Evolutionary conservation across 768 basidiomycete genomes (phyloP).

Genomic region (Suillus hirtellus): DNA sequence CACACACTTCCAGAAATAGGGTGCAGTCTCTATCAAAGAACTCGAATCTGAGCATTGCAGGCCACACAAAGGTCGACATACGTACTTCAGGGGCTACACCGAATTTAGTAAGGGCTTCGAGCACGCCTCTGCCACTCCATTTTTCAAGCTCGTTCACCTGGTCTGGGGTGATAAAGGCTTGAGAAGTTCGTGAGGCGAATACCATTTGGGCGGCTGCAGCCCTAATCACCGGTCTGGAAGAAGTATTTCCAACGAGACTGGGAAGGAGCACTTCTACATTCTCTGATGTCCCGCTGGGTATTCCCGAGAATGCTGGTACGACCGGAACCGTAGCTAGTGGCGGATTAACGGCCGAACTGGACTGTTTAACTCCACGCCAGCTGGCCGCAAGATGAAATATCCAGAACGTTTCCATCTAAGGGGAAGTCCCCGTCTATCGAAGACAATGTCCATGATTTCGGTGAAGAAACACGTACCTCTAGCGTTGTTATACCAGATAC

Average conservation of each 20-base stretch:
- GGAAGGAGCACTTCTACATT: constrained; percentile 5
- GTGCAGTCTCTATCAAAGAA: constrained; percentile 47
- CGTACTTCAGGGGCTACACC: constrained; percentile 52
- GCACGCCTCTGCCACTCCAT: constrained; percentile 60
- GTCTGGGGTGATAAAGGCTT: constrained; percentile 73
- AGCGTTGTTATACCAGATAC: constrained; percentile 61
- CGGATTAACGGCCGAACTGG: constrained; percentile 29
- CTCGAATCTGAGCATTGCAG: constrained; percentile 16
- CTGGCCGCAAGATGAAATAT: constrained; percentile 75
- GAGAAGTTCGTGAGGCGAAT: constrained; percentile 72
- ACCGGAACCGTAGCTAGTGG: constrained; percentile 50
- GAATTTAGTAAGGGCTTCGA: constrained; percentile 54
- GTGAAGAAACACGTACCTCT: constrained; percentile 49
- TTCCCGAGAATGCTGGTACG: constrained; percentile 32
- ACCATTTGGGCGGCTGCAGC: constrained; percentile 84
- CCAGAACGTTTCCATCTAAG: constrained; percentile 85
- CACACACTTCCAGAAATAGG: constrained; percentile 58
- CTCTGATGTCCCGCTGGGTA: constrained; percentile 13
- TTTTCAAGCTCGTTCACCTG: constrained; percentile 59
- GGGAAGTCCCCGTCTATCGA: constrained; percentile 7
- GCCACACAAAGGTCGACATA: constrained; percentile 15
- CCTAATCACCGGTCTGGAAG: constrained; percentile 44
- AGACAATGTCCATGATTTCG: background rate
- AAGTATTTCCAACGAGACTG: constrained; percentile 7
- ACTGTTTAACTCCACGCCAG: constrained; percentile 47